Evolutionary conservation across 1,139 yeast genomes (phyloP), one percentile per base, ranked within the genome.

Genomic region (Blastobotrys niveus): DNA sequence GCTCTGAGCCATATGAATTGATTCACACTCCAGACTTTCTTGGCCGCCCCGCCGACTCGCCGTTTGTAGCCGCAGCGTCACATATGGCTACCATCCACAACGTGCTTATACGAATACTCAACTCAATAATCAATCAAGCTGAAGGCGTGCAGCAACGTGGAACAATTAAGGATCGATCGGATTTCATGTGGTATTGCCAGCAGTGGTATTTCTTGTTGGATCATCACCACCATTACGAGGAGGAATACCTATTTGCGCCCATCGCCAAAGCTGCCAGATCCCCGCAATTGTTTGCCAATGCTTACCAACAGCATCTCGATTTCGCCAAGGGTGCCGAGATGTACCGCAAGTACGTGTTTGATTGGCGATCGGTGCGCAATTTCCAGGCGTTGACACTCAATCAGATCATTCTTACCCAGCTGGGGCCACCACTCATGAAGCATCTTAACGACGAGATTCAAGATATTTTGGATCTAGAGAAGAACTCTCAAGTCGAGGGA

Each of bases 21-120:
- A 15, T 36, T 19, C 39, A 25, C 17, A 6, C 32, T 7, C 39
- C 39, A n/a, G 39, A 36, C 5, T 21, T 6, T 19, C 27, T 19
- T n/a, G 39, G 31, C 12, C 14, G 4, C 7, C 22, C 22, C 17
- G 14, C n/a, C 2, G 17, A 34, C 2, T 20, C 38, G 19, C 38
- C 26, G 5, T 34, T 34, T 17, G 38, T 34, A 14, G 15, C 27
- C 8, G 20, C 38, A 10, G 39, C 39, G 12, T 20, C 22, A n/a
- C 39, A 36, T 14, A 36, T 36, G 39, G 39, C 32, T 5, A 36
- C 18, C 31, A 26, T 36, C 20, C 39, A 36, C 31, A 36, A 36
- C 25, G 32, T 36, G 14, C 22, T 25, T 3, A 25, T 36, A 12
- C 39, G 39, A 2, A n/a, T 36, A 2, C 22, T 36, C 12, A 36